phyloP scores from a whole-genome alignment of 2,329 filamentous ascomycete species.

The Colletotrichum abscissum region DNA sequence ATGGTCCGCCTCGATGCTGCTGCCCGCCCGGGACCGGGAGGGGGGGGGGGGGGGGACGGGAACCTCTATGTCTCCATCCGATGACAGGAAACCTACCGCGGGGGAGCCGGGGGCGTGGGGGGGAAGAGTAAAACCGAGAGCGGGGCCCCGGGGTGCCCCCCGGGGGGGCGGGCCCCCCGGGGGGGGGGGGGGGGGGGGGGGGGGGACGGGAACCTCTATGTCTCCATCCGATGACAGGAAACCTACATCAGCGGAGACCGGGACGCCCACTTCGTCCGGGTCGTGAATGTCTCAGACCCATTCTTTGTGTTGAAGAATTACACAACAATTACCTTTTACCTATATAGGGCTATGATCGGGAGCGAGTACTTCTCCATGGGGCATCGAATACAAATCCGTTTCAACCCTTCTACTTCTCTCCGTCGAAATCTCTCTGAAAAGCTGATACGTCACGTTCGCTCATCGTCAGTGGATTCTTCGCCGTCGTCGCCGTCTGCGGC shows the following conservation, averaged over 20 bases:
- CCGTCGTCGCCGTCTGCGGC: not conserved
- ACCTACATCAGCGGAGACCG: not conserved
- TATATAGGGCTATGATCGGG: not conserved
- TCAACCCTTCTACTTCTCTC: not conserved
- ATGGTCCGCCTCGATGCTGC: conserved; percentile 1
- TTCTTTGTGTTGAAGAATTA: not conserved
- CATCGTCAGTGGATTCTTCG: not conserved
- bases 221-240: not conserved
- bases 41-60: not conserved
- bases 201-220: not conserved
- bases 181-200: too few species aligned
- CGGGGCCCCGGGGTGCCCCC: too few species aligned
- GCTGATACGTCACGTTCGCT: not conserved
- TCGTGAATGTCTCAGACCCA: not conserved
- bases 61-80: not conserved
- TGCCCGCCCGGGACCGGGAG: not conserved
- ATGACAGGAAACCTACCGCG: not conserved
- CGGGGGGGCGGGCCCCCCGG: too few species aligned
- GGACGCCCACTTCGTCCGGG: not conserved
- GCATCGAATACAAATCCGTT: not conserved
- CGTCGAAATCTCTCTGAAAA: not conserved
- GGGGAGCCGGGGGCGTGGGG: too few species aligned
- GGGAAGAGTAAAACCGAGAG: too few species aligned
- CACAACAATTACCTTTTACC: not conserved
- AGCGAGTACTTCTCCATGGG: not conserved